Base-by-base conservation (phyloP, 768 basidiomycete species). In the Naganishia randhawae region DNA sequence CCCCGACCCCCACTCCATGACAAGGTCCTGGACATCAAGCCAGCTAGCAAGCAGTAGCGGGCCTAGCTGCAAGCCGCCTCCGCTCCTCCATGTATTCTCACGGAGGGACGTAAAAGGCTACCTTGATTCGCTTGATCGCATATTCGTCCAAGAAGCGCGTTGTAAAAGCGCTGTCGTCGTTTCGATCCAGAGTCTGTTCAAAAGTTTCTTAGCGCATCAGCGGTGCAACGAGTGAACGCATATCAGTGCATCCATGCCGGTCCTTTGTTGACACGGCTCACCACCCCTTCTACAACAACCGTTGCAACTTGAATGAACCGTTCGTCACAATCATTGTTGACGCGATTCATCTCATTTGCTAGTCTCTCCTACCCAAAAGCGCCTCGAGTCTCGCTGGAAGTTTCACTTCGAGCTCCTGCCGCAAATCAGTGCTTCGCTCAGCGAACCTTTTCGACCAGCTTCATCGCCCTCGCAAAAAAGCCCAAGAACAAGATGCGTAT, bases 401-500 rank as follows among this genome's bases (percentile, higher is more conserved):
- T 64, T 33, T 64, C 63, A 31, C 45, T 64, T n/a, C 31, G 41
- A 63, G 37, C 45, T 50, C 63, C 45, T 13, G 27, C 48, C 32
- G 4, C n/a, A 14, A 22, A 27, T 14, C 63, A 64, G 27, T 51
- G 11, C 32, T 22, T 41, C 29, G 39, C 65, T 27, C 55, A 27
- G 27, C 67, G 48, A 51, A 10, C 63, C 33, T 64, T 64, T 50
- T 50, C 63, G 19, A 64, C 66, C 66, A 48, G 25, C 39, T 55
- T 61, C 32, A 33, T 29, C n/a, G 27, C 31, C 33, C 50, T 67
- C 41, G 41, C 53, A 57, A 68, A 52, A 63, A 61, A 61, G 57
- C 50, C n/a, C n/a, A 55, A 61, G 54, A 61, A 61, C 29, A 68
- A 51, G 61, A 68, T 68, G 67, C 67, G 67, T 68, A 57, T 62